phyloP scores from a whole-genome alignment of 176 grass and related monocot genomes.

The Musa beccarii region DNA sequence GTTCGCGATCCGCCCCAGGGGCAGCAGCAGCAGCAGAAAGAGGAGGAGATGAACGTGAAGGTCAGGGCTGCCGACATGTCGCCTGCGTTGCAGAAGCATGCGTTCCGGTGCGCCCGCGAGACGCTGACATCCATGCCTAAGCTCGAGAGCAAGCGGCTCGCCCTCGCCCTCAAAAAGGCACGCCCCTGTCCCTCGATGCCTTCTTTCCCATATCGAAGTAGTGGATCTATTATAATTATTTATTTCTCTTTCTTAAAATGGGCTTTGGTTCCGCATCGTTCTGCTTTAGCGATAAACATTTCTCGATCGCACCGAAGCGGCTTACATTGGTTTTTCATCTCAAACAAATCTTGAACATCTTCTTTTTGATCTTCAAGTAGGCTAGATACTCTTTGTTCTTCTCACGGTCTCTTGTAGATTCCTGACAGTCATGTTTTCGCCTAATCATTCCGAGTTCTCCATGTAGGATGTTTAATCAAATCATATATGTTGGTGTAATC shows the following conservation, averaged over 20 bases:
- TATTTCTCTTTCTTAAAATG: too few relatives aligned
- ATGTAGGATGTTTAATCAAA: neutral
- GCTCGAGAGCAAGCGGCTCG: constrained; percentile 71
- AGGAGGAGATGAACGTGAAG: constrained; percentile 26
- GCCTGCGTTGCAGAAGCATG: constrained; percentile 56
- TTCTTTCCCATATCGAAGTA: neutral
- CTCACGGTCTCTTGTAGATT: too few relatives aligned
- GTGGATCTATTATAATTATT: too few relatives aligned
- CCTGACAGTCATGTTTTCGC: too few relatives aligned
- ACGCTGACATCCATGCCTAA: constrained; percentile 73
- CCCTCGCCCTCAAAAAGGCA: constrained; percentile 91
- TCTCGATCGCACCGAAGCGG: too few relatives aligned
- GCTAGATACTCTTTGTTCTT: too few relatives aligned
- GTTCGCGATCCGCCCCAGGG: neutral
- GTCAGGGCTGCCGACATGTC: constrained; percentile 77
- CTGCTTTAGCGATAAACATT: too few relatives aligned
- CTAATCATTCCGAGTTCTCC: too few relatives aligned
- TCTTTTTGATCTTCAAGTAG: too few relatives aligned
- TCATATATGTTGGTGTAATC: neutral
- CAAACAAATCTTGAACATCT: too few relatives aligned
- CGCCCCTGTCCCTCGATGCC: neutral
- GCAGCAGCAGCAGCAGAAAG: neutral
- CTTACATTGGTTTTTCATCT: too few relatives aligned
- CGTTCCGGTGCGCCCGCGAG: constrained; percentile 65
- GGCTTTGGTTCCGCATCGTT: too few relatives aligned